phyloP scores from a whole-genome alignment of 2,329 filamentous ascomycete genomes.

The Phialophora macrospora region DNA sequence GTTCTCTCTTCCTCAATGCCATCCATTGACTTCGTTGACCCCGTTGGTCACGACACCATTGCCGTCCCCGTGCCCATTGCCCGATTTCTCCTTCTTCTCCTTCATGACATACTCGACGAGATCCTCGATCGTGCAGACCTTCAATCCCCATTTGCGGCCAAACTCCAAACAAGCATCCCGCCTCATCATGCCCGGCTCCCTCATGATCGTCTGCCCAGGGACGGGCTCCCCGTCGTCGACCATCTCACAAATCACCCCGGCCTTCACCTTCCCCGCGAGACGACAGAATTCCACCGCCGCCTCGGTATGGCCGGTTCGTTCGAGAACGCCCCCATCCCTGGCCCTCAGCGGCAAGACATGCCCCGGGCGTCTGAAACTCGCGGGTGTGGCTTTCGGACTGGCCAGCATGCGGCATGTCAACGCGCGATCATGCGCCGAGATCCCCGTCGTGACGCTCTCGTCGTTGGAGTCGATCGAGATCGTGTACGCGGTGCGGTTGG shows the following conservation, averaged over 20 bases:
- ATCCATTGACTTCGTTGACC: conserved; percentile 19
- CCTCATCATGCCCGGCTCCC: conserved; percentile 81
- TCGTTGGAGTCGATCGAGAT: conserved; percentile 81
- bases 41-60: conserved; percentile 20
- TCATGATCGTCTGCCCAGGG: conserved; percentile 63
- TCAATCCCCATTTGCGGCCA: conserved; percentile 84
- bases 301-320: conserved; percentile 86
- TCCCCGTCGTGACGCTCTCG: conserved; percentile 80
- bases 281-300: conserved; percentile 89
- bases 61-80: background rate
- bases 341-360: conserved; percentile 88
- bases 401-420: conserved; percentile 81
- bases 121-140: conserved; percentile 94
- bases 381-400: conserved; percentile 61
- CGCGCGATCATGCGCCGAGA: conserved; percentile 84
- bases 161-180: conserved; percentile 87
- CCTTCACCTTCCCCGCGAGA: conserved; percentile 75
- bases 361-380: conserved; percentile 77
- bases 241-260: conserved; percentile 86
- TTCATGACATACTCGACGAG: conserved; percentile 70
- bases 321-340: conserved; percentile 76
- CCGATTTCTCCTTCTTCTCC: conserved; percentile 57
- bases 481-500: conserved; percentile 90
- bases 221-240: conserved; percentile 79
- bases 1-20: background rate